Conservation (phyloP, 2,329 filamentous ascomycete genomes). For the Sporothrix euskadiensis region DNA sequence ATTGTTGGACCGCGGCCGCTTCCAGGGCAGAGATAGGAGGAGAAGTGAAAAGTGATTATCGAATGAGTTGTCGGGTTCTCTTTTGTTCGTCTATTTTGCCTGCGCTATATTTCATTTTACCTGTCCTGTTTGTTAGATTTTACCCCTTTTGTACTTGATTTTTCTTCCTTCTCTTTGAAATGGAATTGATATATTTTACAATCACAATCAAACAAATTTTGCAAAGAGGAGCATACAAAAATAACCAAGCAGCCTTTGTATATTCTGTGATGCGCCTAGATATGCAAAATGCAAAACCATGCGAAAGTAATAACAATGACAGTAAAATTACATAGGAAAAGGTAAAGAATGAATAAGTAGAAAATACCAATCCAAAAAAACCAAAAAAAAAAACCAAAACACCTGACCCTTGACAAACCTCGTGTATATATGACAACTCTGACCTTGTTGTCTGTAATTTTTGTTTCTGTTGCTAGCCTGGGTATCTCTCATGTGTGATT, state of each 20-base stretch:
- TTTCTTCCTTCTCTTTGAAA: not conserved
- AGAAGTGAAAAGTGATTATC: not conserved
- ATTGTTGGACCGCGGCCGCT: conserved; percentile 77
- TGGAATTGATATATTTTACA: not conserved
- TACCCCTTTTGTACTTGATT: not conserved
- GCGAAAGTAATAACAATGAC: not conserved
- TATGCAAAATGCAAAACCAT: not conserved
- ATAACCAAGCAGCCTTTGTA: not conserved
- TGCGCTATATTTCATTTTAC: not conserved
- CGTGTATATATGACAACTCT: not conserved
- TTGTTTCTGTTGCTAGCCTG: not conserved
- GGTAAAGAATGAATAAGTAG: not conserved
- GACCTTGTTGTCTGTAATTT: not conserved
- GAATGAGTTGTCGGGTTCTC: not conserved
- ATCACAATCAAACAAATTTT: too few relatives aligned
- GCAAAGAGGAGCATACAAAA: too few relatives aligned
- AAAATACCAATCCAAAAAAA: not conserved
- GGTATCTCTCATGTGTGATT: not conserved
- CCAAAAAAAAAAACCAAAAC: not conserved
- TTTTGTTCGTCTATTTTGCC: not conserved
- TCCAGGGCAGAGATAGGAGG: conserved; percentile 43
- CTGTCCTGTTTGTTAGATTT: conserved; percentile 2
- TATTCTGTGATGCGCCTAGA: not conserved
- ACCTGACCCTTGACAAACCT: not conserved
- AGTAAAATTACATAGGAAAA: not conserved